phyloP scores from a whole-genome alignment of 2,329 filamentous ascomycete species.

The Calonectria pteridis region DNA sequence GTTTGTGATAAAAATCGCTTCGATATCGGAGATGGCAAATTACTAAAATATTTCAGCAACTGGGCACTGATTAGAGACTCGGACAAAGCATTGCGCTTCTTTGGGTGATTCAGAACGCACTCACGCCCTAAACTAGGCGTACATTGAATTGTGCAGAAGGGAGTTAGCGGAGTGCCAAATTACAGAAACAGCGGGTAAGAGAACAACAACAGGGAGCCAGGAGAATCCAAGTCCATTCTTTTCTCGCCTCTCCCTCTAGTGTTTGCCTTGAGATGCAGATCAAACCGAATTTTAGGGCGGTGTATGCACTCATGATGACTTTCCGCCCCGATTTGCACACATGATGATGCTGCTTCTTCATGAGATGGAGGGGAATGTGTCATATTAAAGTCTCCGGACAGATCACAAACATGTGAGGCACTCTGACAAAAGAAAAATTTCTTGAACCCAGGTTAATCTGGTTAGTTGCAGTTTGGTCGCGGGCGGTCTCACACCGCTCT shows the following conservation, averaged over 20 bases:
- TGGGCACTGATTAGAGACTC: background rate
- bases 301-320: background rate
- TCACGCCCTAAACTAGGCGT: background rate
- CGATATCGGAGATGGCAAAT: background rate
- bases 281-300: background rate
- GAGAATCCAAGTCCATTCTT: no score
- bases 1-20: background rate
- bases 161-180: background rate
- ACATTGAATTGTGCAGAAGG: background rate
- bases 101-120: background rate
- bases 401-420: slow-evolving; percentile 32
- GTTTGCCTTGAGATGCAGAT: background rate
- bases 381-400: slow-evolving; percentile 8
- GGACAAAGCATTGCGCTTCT: background rate
- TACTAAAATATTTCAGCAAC: background rate
- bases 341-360: no score
- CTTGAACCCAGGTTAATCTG: background rate
- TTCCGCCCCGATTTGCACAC: background rate
- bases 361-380: background rate
- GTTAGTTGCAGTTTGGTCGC: slow-evolving; percentile 24
- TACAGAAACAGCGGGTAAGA: background rate
- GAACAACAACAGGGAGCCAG: background rate
- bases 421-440: slow-evolving; percentile 21
- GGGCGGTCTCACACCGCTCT: slow-evolving; percentile 27
- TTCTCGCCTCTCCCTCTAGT: background rate